These are phyloP conservation scores for Aspergillus carbonarius DNA, from an alignment of 2,329 filamentous ascomycete species.

Conservation along the genomic window DNA sequence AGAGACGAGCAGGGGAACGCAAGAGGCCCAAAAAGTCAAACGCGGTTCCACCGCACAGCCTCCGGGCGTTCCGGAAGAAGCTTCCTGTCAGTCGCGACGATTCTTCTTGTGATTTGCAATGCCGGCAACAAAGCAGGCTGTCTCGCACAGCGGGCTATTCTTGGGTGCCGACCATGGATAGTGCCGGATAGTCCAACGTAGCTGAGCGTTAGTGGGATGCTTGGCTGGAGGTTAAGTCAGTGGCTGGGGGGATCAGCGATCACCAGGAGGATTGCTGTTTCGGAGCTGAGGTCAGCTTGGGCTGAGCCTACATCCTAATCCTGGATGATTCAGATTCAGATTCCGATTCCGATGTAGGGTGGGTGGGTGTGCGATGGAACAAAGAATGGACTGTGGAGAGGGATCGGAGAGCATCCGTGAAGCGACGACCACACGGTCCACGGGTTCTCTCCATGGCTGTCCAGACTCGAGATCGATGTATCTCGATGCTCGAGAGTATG, in stretches of 20 bases:
- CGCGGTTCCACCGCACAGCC: slow-evolving; percentile 22
- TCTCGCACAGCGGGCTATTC: background rate
- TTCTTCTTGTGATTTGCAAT: background rate
- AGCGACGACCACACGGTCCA: background rate
- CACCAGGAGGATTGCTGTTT: background rate
- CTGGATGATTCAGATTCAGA: background rate
- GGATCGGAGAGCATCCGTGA: background rate
- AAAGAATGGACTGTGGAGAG: background rate
- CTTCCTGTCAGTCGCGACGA: background rate
- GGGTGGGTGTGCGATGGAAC: background rate
- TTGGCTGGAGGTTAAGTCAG: slow-evolving; percentile 1
- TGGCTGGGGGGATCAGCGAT: background rate
- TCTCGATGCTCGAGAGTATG: background rate
- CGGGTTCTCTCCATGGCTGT: background rate
- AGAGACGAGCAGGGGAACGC: background rate
- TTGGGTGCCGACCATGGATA: background rate
- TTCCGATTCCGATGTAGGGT: too few relatives aligned
- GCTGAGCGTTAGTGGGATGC: slow-evolving; percentile 2
- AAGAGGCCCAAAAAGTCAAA: background rate
- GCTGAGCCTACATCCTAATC: background rate
- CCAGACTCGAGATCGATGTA: too few relatives aligned
- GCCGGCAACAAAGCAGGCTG: background rate
- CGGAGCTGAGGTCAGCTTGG: slow-evolving; percentile 1
- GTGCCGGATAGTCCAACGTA: background rate
- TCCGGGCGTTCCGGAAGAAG: slow-evolving; percentile 19